Percentiles rank a stretch among this genome's conserved stretches.
Conservation (phyloP, 2,329 filamentous ascomycete species). For the Graphilbum sp. region DNA sequence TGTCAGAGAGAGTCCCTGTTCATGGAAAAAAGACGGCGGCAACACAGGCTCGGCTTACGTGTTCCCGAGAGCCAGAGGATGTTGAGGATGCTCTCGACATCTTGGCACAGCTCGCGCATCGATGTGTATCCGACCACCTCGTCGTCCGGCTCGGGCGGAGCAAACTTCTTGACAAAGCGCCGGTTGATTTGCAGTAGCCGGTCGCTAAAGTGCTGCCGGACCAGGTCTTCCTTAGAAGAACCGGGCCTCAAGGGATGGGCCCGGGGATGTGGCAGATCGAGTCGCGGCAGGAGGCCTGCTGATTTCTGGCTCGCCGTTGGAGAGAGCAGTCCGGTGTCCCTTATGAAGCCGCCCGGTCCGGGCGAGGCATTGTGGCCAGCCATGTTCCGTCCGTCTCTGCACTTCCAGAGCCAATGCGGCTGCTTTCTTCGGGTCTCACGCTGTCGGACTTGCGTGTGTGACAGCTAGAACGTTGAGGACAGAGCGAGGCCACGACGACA, state of each 20-base stretch:
- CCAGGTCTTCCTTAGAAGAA: constrained; percentile 42
- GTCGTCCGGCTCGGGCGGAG: constrained; percentile 26
- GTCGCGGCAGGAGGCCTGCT: background rate
- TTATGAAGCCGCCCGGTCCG: constrained; percentile 36
- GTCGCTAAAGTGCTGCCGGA: constrained; percentile 39
- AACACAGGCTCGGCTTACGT: constrained; percentile 38
- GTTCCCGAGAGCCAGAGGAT: constrained; percentile 79
- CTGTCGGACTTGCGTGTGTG: too few species aligned
- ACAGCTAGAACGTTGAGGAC: too few species aligned
- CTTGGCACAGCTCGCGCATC: constrained; percentile 55
- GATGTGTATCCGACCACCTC: constrained; percentile 35
- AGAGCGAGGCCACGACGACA: too few species aligned
- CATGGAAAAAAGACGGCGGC: constrained; percentile 8
- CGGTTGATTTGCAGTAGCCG: constrained; percentile 36
- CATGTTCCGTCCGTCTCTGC: too few species aligned
- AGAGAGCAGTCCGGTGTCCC: constrained; percentile 28
- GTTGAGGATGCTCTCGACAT: constrained; percentile 60
- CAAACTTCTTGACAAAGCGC: constrained; percentile 44
- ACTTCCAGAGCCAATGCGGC: too few species aligned
- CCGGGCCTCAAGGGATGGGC: constrained; percentile 34
- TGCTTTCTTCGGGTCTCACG: too few species aligned
- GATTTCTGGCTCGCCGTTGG: constrained; percentile 25
- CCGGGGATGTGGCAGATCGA: constrained; percentile 38
- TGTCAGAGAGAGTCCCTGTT: background rate
- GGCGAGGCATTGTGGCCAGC: constrained; percentile 1